Evolutionary conservation across 2,329 filamentous ascomycete genomes (phyloP).

Genomic region (Aspergillus sp.): DNA sequence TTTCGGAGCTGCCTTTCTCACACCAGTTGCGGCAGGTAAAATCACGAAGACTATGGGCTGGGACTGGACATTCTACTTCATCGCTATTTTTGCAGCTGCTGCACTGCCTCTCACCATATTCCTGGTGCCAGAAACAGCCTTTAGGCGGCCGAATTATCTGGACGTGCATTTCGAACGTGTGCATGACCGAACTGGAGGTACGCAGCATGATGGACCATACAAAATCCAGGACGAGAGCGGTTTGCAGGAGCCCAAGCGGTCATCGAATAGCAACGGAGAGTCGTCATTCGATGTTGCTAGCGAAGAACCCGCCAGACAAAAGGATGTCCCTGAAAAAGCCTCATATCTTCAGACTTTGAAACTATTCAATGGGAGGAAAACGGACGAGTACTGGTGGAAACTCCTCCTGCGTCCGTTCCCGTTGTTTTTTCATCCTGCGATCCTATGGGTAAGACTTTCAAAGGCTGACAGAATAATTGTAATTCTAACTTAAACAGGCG

Average conservation of each 20-base stretch:
- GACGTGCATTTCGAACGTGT: constrained; percentile 66
- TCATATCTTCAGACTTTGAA: constrained; percentile 62
- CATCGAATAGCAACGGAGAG: neutral
- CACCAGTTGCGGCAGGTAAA: constrained; percentile 86
- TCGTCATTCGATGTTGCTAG: neutral
- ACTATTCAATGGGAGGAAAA: constrained; percentile 79
- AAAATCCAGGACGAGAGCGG: constrained; percentile 2
- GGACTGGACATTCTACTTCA: constrained; percentile 84
- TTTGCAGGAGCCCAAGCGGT: constrained; percentile 11
- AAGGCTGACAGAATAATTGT: constrained; percentile 2
- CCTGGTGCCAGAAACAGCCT: constrained; percentile 84
- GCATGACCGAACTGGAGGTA: constrained; percentile 15
- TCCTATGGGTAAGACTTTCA: constrained; percentile 66
- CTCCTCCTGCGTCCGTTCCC: constrained; percentile 73
- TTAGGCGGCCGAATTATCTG: constrained; percentile 62
- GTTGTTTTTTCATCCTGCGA: constrained; percentile 78
- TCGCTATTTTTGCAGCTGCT: constrained; percentile 76
- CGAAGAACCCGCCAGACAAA: constrained; percentile 9
- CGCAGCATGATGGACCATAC: constrained; percentile 9
- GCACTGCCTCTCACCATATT: constrained; percentile 72
- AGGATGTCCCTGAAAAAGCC: constrained; percentile 46
- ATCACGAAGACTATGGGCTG: constrained; percentile 76
- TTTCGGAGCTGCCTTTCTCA: constrained; percentile 72
- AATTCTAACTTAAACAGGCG: constrained; percentile 34
- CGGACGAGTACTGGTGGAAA: constrained; percentile 69